phyloP scores from a whole-genome alignment of 192 early-diverging fungal genomes.

The Dimargaris xerosporica region DNA sequence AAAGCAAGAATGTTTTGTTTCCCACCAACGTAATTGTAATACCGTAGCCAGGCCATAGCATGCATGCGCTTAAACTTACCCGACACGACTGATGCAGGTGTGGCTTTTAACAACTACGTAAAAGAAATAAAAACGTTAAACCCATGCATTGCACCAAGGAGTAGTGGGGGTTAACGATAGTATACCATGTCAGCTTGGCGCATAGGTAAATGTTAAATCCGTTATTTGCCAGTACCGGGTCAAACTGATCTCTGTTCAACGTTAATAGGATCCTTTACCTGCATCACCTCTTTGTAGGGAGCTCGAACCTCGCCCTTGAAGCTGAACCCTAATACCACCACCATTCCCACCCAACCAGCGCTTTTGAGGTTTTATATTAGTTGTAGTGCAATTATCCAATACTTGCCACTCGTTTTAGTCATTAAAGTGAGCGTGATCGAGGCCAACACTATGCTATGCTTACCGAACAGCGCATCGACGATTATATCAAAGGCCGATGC shows the following conservation, averaged over 20 bases:
- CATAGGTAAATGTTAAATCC: not conserved
- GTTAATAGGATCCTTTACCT: slow-evolving; percentile 13
- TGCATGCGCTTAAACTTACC: no score
- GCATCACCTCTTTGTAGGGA: slow-evolving; percentile 55
- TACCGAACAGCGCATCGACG: slow-evolving; percentile 82
- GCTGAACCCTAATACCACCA: slow-evolving; percentile 47
- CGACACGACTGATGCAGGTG: not conserved
- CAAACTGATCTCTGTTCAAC: not conserved
- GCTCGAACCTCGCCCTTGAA: slow-evolving; percentile 62
- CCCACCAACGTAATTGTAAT: no score
- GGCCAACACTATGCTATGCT: not conserved
- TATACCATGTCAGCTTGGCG: not conserved
- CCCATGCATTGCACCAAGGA: not conserved
- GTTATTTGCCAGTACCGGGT: not conserved
- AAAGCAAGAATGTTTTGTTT: not conserved
- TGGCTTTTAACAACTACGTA: not conserved
- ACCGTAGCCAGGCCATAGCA: no score
- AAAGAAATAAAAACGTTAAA: not conserved
- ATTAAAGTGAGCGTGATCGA: not conserved
- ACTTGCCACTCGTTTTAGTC: not conserved
- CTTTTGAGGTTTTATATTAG: not conserved
- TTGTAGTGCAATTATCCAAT: not conserved
- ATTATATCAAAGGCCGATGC: slow-evolving; percentile 38
- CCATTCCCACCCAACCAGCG: not conserved
- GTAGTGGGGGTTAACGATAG: not conserved